Evolutionary conservation across 2,329 filamentous ascomycete genomes (phyloP).

Genomic region (Fusarium pseudonygamai): DNA sequence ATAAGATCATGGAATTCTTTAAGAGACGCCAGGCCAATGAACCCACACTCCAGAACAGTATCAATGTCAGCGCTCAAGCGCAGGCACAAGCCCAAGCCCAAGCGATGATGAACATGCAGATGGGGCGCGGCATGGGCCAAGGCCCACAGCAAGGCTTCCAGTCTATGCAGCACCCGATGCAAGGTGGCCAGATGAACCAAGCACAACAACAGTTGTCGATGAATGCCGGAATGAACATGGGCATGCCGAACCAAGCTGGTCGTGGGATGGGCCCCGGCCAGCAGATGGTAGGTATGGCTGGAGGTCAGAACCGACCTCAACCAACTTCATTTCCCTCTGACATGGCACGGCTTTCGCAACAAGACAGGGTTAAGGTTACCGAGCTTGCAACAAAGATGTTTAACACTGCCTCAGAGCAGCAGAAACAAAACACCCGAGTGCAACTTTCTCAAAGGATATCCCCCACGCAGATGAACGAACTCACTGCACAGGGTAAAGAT

Average conservation of each 20-base stretch:
- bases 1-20: constrained; percentile 59
- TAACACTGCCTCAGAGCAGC: constrained; percentile 53
- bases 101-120: constrained; percentile 64
- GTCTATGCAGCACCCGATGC: constrained; percentile 68
- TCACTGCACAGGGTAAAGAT: constrained; percentile 59
- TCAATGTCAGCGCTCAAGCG: constrained; percentile 57
- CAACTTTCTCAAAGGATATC: constrained; percentile 50
- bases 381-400: constrained; percentile 56
- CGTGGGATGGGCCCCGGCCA: constrained; percentile 55
- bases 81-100: constrained; percentile 51
- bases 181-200: constrained; percentile 62
- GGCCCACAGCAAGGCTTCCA: constrained; percentile 64
- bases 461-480: constrained; percentile 56
- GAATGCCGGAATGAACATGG: constrained; percentile 45
- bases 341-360: constrained; percentile 52
- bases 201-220: constrained; percentile 46
- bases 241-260: constrained; percentile 50
- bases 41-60: constrained; percentile 58
- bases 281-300: constrained; percentile 52
- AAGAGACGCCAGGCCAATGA: constrained; percentile 62
- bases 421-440: constrained; percentile 50
- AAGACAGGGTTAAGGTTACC: constrained; percentile 57
- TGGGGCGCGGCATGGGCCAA: constrained; percentile 62
- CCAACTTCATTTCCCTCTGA: constrained; percentile 44
- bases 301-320: constrained; percentile 47